phyloP scores from a whole-genome alignment of 108 stramenopile genomes.

The Bacterosira constricta region DNA sequence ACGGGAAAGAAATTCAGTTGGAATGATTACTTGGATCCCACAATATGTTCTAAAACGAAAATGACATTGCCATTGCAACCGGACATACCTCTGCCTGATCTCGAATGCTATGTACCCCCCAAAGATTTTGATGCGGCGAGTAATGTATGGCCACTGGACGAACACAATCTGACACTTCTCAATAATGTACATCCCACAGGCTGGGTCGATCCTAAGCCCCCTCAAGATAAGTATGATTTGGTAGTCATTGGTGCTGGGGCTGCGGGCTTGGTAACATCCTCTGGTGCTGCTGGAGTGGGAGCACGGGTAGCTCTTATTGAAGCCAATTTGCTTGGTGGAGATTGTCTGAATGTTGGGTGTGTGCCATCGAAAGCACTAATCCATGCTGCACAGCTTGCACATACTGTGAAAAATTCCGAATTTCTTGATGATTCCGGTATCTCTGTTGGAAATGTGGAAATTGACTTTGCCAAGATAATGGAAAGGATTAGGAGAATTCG shows the following conservation, averaged over 20 bases:
- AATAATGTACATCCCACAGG: slow-evolving; percentile 78
- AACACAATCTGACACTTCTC: slow-evolving; percentile 66
- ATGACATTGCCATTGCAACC: slow-evolving; percentile 37
- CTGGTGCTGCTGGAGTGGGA: slow-evolving; percentile 75
- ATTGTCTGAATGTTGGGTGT: slow-evolving; percentile 92
- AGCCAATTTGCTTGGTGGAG: slow-evolving; percentile 84
- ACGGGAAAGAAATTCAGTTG: slow-evolving; percentile 54
- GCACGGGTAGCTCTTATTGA: slow-evolving; percentile 86
- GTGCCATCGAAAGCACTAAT: slow-evolving; percentile 90
- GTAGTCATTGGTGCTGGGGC: slow-evolving; percentile 84
- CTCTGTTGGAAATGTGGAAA: slow-evolving; percentile 55
- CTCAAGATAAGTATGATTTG: slow-evolving; percentile 70
- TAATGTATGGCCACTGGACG: slow-evolving; percentile 74
- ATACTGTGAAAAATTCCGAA: slow-evolving; percentile 50
- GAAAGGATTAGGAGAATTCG: slow-evolving; percentile 79
- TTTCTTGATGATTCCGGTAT: slow-evolving; percentile 70
- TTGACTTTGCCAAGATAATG: slow-evolving; percentile 89
- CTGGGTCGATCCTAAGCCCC: slow-evolving; percentile 63
- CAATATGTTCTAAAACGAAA: not conserved
- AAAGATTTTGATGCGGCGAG: slow-evolving; percentile 59
- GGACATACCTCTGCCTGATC: slow-evolving; percentile 35
- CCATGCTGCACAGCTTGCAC: slow-evolving; percentile 65
- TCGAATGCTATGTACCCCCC: slow-evolving; percentile 43
- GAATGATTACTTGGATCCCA: slow-evolving; percentile 55
- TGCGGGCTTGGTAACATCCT: slow-evolving; percentile 77